phyloP scores from a whole-genome alignment of 192 early-diverging fungal genomes.

The Backusella luteola region DNA sequence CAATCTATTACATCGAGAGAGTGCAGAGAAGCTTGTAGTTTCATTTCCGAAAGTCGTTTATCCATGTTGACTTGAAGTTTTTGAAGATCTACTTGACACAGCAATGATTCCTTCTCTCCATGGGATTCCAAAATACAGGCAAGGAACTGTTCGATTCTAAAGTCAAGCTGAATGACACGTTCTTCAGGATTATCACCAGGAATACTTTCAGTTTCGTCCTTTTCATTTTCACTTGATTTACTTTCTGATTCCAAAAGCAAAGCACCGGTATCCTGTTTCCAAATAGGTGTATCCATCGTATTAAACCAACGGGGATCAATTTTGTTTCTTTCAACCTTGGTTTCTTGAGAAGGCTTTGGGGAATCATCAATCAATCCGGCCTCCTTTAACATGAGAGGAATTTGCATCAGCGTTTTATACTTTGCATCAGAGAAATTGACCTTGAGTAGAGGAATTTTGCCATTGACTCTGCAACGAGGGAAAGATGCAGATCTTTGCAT shows the following conservation, averaged over 20 bases:
- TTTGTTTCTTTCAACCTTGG: background rate
- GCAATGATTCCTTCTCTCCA: slow-evolving; percentile 40
- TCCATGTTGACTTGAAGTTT: slow-evolving; percentile 68
- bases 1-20: slow-evolving; percentile 73
- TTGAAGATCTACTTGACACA: slow-evolving; percentile 72
- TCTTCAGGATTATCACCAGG: slow-evolving; percentile 54
- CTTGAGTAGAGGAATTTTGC: slow-evolving; percentile 65
- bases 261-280: slow-evolving; percentile 19
- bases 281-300: slow-evolving; percentile 12
- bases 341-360: background rate
- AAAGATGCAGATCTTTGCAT: slow-evolving; percentile 62
- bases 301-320: background rate
- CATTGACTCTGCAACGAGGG: slow-evolving; percentile 64
- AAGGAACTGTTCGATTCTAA: slow-evolving; percentile 65
- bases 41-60: slow-evolving; percentile 68
- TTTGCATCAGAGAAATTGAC: slow-evolving; percentile 82
- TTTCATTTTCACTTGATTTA: slow-evolving; percentile 26
- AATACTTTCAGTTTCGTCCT: slow-evolving; percentile 30
- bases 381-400: slow-evolving; percentile 64
- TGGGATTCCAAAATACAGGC: slow-evolving; percentile 58
- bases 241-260: slow-evolving; percentile 32
- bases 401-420: slow-evolving; percentile 76
- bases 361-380: slow-evolving; percentile 25
- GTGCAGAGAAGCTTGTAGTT: slow-evolving; percentile 71
- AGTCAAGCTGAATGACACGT: slow-evolving; percentile 53